Evolutionary conservation across 805 yeast genomes (phyloP).

Genomic region (Suhomyces emberorum): DNA sequence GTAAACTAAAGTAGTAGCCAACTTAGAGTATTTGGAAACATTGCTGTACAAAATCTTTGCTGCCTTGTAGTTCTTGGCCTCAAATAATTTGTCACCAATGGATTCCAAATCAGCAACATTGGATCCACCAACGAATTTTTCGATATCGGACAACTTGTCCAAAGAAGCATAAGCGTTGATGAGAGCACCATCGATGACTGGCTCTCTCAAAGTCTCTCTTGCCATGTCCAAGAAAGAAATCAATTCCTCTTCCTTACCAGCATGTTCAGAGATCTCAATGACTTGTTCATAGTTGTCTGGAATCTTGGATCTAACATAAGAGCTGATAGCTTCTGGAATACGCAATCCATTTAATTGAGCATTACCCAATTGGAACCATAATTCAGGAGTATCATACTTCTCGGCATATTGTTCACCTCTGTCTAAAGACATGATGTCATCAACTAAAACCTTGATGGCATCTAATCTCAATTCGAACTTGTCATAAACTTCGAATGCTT

Average conservation of each 20-base stretch:
- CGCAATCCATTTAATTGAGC: conserved; percentile 95
- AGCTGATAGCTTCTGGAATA: conserved; percentile 84
- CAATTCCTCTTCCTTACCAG: conserved; percentile 94
- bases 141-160: conserved; percentile 74
- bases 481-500: conserved; percentile 89
- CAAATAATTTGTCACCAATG: conserved; percentile 89
- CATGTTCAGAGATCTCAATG: conserved; percentile 89
- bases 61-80: conserved; percentile 79
- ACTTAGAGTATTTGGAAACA: conserved; percentile 90
- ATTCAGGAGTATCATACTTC: conserved; percentile 75
- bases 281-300: conserved; percentile 88
- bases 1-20: conserved; percentile 94
- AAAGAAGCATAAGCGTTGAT: conserved; percentile 82
- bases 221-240: conserved; percentile 87
- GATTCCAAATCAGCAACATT: conserved; percentile 90
- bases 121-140: conserved; percentile 75
- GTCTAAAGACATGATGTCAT: conserved; percentile 89
- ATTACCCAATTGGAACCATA: conserved; percentile 94
- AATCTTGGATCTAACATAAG: conserved; percentile 89
- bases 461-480: conserved; percentile 72
- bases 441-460: conserved; percentile 89
- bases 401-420: conserved; percentile 94
- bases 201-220: conserved; percentile 85
- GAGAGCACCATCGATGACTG: conserved; percentile 87
- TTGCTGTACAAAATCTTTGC: conserved; percentile 84